A percentile compares a stretch with the other conserved stretches of the same genome.
phyloP scores from a whole-genome alignment of 306 rosid species.

The Purshia tridentata region DNA sequence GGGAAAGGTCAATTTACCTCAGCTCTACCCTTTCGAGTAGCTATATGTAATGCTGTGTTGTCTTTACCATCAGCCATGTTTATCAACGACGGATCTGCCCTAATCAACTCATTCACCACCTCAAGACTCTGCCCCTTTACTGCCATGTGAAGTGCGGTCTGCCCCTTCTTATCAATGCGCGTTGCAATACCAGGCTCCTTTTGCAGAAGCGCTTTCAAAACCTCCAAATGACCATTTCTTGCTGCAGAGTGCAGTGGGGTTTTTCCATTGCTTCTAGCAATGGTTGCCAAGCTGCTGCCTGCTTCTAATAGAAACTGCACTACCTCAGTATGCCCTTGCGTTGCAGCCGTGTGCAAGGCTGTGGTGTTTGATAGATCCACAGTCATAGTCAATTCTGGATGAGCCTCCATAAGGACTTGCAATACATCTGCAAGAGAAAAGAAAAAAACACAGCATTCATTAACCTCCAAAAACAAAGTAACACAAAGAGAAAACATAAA shows the following conservation, averaged over 20 bases:
- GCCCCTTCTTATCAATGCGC: conserved; percentile 84
- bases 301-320: conserved; percentile 70
- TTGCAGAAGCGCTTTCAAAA: conserved; percentile 54
- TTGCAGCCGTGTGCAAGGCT: conserved; percentile 94
- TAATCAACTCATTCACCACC: conserved; percentile 70
- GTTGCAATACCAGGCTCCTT: conserved; percentile 60
- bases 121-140: conserved; percentile 80
- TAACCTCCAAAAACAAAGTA: conserved; percentile 15
- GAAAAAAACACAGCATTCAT: background rate
- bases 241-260: conserved; percentile 94
- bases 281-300: conserved; percentile 77
- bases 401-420: conserved; percentile 70
- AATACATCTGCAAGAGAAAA: conserved; percentile 56
- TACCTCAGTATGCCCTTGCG: conserved; percentile 75
- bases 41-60: conserved; percentile 81
- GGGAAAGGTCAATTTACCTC: conserved; percentile 47
- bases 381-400: conserved; percentile 85
- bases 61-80: conserved; percentile 80
- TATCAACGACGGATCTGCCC: conserved; percentile 51
- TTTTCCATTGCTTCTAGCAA: conserved; percentile 90
- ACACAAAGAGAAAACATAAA: background rate
- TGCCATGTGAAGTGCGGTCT: conserved; percentile 97
- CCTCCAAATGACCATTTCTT: conserved; percentile 82
- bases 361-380: conserved; percentile 92
- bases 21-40: conserved; percentile 75